phyloP scores from a whole-genome alignment of 768 basidiomycete species.

The Termitomyces sp. region DNA sequence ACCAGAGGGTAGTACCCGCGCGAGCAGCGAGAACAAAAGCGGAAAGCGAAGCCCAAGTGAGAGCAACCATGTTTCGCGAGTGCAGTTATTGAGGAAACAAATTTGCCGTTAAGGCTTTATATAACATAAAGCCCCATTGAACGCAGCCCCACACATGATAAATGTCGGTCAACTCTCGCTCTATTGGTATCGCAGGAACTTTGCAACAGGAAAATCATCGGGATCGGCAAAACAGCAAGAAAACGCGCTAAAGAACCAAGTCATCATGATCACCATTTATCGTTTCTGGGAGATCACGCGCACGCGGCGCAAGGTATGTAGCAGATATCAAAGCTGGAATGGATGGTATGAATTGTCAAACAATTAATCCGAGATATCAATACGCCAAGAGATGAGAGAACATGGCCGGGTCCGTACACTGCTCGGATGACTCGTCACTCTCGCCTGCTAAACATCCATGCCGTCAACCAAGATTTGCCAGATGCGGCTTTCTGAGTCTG shows the following conservation, averaged over 20 bases:
- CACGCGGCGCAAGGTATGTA: conserved; percentile 18
- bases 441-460: conserved; percentile 60
- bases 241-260: conserved; percentile 5
- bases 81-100: neutral
- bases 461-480: conserved; percentile 58
- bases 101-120: conserved; percentile 7
- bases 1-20: conserved; percentile 57
- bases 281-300: conserved; percentile 21
- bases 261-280: conserved; percentile 21
- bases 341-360: conserved; percentile 25
- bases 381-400: conserved; percentile 25
- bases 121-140: conserved; percentile 1
- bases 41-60: conserved; percentile 33
- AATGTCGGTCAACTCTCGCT: conserved; percentile 34
- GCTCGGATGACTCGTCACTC: conserved; percentile 23
- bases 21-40: conserved; percentile 31
- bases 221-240: conserved; percentile 28
- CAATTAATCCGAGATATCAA: conserved; percentile 40
- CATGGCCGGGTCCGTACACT: conserved; percentile 22
- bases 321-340: conserved; percentile 21
- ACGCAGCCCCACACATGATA: conserved; percentile 18
- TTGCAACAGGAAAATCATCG: conserved; percentile 35
- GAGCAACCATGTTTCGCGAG: conserved; percentile 22
- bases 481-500: conserved; percentile 41
- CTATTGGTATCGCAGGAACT: conserved; percentile 21